A percentile compares a stretch with the other conserved stretches of the same genome.
phyloP scores from a whole-genome alignment of 2,329 filamentous ascomycete species.

The Endothia cerciana region DNA sequence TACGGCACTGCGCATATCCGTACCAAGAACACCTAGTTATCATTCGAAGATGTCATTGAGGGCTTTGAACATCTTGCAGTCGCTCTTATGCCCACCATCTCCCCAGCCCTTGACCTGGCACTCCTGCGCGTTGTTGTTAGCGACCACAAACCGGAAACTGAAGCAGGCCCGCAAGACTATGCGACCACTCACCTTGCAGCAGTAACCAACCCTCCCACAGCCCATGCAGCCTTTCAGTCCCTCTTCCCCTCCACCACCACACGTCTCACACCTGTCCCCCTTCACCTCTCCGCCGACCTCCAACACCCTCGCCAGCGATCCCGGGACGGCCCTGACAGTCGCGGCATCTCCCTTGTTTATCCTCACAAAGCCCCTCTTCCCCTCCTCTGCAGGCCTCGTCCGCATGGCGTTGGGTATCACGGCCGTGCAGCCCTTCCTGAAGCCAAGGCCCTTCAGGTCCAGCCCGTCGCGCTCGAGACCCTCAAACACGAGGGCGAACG shows the following conservation, averaged over 20 bases:
- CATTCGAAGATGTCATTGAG: constrained; percentile 42
- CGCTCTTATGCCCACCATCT: constrained; percentile 46
- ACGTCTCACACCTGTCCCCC: constrained; percentile 35
- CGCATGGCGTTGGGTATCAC: constrained; percentile 42
- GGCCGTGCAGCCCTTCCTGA: constrained; percentile 45
- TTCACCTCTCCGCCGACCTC: constrained; percentile 34
- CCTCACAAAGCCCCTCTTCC: constrained; percentile 45
- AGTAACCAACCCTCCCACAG: constrained; percentile 50
- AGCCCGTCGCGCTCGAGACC: constrained; percentile 42
- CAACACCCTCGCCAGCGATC: constrained; percentile 37
- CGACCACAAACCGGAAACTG: constrained; percentile 4
- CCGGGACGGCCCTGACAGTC: constrained; percentile 42
- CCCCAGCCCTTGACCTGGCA: constrained; percentile 50
- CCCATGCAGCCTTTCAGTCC: constrained; percentile 46
- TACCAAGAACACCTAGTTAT: background rate
- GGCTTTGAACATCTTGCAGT: constrained; percentile 48
- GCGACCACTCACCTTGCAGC: constrained; percentile 45
- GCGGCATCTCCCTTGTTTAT: constrained; percentile 39
- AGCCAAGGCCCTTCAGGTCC: constrained; percentile 37
- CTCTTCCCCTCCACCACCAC: constrained; percentile 36
- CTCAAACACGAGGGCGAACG: constrained; percentile 53
- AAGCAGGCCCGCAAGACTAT: too few species aligned
- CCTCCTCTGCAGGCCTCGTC: constrained; percentile 40
- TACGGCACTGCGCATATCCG: background rate
- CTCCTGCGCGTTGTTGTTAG: constrained; percentile 36